phyloP scores from a whole-genome alignment of 169 alveolate species.

The Nephromyces sp. region DNA sequence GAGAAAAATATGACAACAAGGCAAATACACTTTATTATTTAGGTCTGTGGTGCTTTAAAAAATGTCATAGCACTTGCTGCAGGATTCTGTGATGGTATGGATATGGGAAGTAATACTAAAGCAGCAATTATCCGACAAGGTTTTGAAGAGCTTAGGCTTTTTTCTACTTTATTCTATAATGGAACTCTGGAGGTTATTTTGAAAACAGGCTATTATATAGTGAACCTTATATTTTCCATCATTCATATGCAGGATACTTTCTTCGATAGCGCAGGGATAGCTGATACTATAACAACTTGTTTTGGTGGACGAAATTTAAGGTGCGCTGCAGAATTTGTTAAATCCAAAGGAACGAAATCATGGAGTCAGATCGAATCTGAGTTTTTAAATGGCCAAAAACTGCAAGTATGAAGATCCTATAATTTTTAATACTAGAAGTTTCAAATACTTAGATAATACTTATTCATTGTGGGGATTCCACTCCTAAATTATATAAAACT shows the following conservation, averaged over 20 bases:
- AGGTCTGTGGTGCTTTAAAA: conserved; percentile 82
- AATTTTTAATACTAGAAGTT: too few species aligned
- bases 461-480: too few species aligned
- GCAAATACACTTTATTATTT: too few species aligned
- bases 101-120: conserved; percentile 79
- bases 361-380: conserved; percentile 77
- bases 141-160: conserved; percentile 67
- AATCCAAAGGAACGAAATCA: conserved; percentile 53
- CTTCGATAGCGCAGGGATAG: conserved; percentile 82
- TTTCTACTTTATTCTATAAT: conserved; percentile 55
- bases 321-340: conserved; percentile 80
- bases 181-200: conserved; percentile 30
- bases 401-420: too few species aligned
- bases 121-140: conserved; percentile 89
- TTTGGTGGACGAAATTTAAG: conserved; percentile 80
- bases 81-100: conserved; percentile 88
- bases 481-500: too few species aligned
- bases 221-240: not conserved
- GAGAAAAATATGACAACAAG: too few species aligned
- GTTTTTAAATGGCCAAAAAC: conserved; percentile 76
- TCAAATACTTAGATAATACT: too few species aligned
- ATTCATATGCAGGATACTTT: conserved; percentile 69
- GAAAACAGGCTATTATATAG: not conserved
- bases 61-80: conserved; percentile 82
- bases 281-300: conserved; percentile 81